phyloP scores from a whole-genome alignment of 2,329 filamentous ascomycete species.

The Fusarium scirpi region DNA sequence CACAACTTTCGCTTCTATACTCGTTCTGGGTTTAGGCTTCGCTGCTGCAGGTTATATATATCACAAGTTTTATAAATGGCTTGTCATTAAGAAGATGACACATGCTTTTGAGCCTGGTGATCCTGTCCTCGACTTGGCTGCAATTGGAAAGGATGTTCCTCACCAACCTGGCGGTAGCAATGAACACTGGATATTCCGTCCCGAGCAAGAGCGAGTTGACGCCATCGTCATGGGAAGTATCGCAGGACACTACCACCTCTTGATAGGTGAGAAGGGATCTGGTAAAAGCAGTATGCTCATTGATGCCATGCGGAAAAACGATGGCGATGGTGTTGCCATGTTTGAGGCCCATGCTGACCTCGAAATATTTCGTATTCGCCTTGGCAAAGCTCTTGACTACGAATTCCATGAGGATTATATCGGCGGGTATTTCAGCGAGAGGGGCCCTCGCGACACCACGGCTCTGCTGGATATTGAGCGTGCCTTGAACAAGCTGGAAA shows the following conservation, averaged over 20 bases:
- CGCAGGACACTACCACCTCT: constrained; percentile 86
- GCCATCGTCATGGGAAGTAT: constrained; percentile 80
- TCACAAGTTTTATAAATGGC: constrained; percentile 86
- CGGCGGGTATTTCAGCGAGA: constrained; percentile 93
- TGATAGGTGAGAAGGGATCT: constrained; percentile 95
- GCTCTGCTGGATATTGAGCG: constrained; percentile 95
- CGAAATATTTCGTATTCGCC: constrained; percentile 91
- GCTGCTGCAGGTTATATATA: constrained; percentile 79
- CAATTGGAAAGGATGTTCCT: constrained; percentile 68
- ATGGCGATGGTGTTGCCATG: constrained; percentile 92
- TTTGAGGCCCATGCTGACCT: constrained; percentile 95
- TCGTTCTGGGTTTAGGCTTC: constrained; percentile 75
- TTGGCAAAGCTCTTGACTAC: constrained; percentile 94
- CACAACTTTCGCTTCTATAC: constrained; percentile 80
- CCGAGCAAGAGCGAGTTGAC: constrained; percentile 85
- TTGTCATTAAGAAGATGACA: constrained; percentile 92
- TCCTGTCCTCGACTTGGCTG: constrained; percentile 85
- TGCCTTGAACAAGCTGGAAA: constrained; percentile 97
- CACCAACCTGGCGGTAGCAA: constrained; percentile 56
- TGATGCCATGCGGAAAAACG: constrained; percentile 92
- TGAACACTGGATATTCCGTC: constrained; percentile 78
- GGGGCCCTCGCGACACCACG: constrained; percentile 90
- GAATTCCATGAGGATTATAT: constrained; percentile 99
- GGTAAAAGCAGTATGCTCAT: constrained; percentile 97
- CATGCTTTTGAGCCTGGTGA: constrained; percentile 93